Conservation (phyloP, 768 basidiomycete genomes). For the Lactarius hengduanensis region DNA sequence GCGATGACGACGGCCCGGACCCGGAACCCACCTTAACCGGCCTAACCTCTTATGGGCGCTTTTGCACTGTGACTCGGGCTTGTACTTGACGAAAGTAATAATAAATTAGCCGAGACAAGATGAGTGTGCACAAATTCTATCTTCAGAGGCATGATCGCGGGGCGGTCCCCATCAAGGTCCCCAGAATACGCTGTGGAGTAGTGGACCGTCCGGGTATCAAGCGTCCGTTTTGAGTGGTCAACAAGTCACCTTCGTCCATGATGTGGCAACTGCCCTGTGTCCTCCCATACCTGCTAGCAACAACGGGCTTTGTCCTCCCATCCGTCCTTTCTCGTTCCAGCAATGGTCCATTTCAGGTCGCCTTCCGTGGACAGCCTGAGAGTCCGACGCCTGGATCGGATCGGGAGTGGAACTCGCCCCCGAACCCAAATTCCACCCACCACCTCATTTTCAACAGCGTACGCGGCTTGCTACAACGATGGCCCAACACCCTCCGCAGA, state of each 20-base stretch:
- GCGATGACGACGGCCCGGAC: too few relatives aligned
- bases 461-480: constrained; percentile 39
- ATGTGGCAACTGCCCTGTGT: not conserved
- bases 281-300: not conserved
- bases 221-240: not conserved
- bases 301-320: constrained; percentile 4
- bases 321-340: constrained; percentile 23
- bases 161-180: too few relatives aligned
- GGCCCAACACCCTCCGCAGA: constrained; percentile 38
- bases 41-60: too few relatives aligned
- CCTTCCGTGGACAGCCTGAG: not conserved
- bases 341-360: constrained; percentile 30
- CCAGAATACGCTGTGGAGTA: too few relatives aligned
- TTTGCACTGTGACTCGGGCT: too few relatives aligned
- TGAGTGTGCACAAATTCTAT: too few relatives aligned
- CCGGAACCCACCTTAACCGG: too few relatives aligned
- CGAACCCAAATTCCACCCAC: constrained; percentile 34
- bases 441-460: constrained; percentile 40
- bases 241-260: not conserved
- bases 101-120: too few relatives aligned
- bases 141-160: too few relatives aligned
- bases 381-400: not conserved
- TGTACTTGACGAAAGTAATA: too few relatives aligned
- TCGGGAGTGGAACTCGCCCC: constrained; percentile 25
- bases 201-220: too few relatives aligned